Base-by-base conservation (phyloP, 1,284 basidiomycete species). In the Irpex rosettiformis region DNA sequence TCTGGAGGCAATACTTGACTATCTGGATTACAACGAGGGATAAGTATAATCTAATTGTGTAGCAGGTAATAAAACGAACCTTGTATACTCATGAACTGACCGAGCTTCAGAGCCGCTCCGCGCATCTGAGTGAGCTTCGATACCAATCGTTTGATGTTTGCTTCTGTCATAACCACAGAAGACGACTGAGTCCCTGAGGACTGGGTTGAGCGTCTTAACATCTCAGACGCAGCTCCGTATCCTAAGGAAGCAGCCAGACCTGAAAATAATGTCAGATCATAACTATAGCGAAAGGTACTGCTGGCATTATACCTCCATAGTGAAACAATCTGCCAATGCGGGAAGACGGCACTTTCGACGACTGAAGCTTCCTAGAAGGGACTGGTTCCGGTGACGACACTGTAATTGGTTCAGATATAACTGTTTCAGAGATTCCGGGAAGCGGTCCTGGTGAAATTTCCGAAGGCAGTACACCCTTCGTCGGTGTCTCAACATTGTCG, bases 11-110 rank as follows among this genome's bases (percentile, higher is more conserved):
- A 79, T 60, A 91, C 79, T 67, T 95, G 89, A 3, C 93, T 91
- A 72, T 98, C 94, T 91, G 61, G 7, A 25, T 4, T 7, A 5
- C 48, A 18, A 61, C 60, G 30, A 62, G 45, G 1, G 21, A 5
- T n/a, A n/a, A n/a, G n/a, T n/a, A n/a, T n/a, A n/a, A n/a, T n/a
- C n/a, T n/a, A n/a, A n/a, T n/a, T n/a, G n/a, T n/a, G n/a, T n/a
- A n/a, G n/a, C n/a, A n/a, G n/a, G n/a, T n/a, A n/a, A n/a, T n/a
- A n/a, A n/a, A n/a, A n/a, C 30, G 45, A 37, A 93, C 94, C 94
- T 82, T 99, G 96, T 42, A 99, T 98, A 67, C 93, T 96, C 80
- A 99, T 82, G 69, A 99, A 99, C 70, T 99, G 97, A 0, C 96
- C 96, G 1, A 99, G 76, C 75, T 99, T 99, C 60, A 99, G 79